phyloP scores from a whole-genome alignment of 768 basidiomycete species.

The Candolleomyces efflorescens region DNA sequence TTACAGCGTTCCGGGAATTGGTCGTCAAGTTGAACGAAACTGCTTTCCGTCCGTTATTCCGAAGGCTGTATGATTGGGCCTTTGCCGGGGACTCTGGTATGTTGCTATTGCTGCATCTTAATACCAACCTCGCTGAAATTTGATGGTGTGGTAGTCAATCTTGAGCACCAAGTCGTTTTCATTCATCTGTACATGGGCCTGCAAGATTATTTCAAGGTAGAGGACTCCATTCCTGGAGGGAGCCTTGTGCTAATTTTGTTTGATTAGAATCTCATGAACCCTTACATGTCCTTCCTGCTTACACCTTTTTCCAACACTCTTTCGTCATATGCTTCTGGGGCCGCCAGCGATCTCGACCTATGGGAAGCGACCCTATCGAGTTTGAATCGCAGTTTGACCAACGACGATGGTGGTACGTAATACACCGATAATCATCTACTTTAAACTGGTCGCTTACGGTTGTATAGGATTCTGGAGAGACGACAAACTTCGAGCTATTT shows the following conservation, averaged over 20 bases:
- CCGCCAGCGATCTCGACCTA: slow-evolving; percentile 35
- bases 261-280: slow-evolving; percentile 75
- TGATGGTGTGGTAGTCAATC: slow-evolving; percentile 19
- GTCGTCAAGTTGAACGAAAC: slow-evolving; percentile 92
- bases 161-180: slow-evolving; percentile 59
- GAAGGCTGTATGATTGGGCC: slow-evolving; percentile 93
- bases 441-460: too few species aligned
- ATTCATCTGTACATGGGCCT: slow-evolving; percentile 69
- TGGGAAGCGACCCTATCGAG: slow-evolving; percentile 63
- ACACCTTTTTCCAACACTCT: slow-evolving; percentile 64
- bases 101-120: slow-evolving; percentile 10
- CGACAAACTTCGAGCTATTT: slow-evolving; percentile 64
- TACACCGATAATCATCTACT: too few species aligned
- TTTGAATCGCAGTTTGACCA: slow-evolving; percentile 63
- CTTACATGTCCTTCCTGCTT: slow-evolving; percentile 81
- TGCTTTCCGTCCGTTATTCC: slow-evolving; percentile 87
- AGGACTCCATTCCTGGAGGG: slow-evolving; percentile 5
- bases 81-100: slow-evolving; percentile 55
- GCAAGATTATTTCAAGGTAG: slow-evolving; percentile 85
- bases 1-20: slow-evolving; percentile 80
- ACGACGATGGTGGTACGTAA: slow-evolving; percentile 60
- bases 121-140: not conserved
- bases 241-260: not conserved
- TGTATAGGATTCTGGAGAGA: slow-evolving; percentile 73
- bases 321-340: slow-evolving; percentile 37